phyloP scores from a whole-genome alignment of 805 yeast species.

The Candida dendrica region DNA sequence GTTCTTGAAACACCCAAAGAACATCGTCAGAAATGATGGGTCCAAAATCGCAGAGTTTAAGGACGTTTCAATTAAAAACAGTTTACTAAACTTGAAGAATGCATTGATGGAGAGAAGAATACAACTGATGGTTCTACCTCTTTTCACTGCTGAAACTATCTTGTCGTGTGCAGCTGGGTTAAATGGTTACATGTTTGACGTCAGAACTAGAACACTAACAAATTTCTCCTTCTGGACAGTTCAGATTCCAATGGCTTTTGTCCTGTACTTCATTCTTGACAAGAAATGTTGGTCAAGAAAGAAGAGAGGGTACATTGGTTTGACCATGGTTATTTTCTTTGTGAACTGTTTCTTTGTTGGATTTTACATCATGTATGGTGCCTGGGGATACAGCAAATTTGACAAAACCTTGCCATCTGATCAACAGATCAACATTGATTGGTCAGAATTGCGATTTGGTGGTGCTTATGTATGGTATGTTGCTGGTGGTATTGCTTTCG shows the following conservation, averaged over 20 bases:
- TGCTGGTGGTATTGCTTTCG: neutral
- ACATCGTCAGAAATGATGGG: neutral
- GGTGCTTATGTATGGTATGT: neutral
- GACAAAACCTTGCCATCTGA: neutral
- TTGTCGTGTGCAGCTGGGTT: neutral
- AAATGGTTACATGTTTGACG: neutral
- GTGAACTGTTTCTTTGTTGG: neutral
- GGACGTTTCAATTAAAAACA: neutral
- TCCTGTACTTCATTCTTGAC: neutral
- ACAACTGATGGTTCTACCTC: neutral
- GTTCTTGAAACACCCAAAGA: neutral
- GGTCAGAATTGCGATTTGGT: neutral
- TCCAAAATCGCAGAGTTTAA: neutral
- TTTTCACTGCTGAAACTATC: neutral
- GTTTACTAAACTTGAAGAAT: neutral
- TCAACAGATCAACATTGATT: neutral
- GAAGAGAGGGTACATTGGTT: neutral
- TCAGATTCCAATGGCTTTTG: neutral
- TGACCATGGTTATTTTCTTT: neutral
- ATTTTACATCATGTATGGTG: neutral
- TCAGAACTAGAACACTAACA: neutral
- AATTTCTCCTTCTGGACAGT: neutral
- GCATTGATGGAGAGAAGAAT: neutral
- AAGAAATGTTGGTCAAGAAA: neutral
- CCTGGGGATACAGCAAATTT: neutral